phyloP scores from a whole-genome alignment of 768 basidiomycete species.

The Pleurotus eryngii region DNA sequence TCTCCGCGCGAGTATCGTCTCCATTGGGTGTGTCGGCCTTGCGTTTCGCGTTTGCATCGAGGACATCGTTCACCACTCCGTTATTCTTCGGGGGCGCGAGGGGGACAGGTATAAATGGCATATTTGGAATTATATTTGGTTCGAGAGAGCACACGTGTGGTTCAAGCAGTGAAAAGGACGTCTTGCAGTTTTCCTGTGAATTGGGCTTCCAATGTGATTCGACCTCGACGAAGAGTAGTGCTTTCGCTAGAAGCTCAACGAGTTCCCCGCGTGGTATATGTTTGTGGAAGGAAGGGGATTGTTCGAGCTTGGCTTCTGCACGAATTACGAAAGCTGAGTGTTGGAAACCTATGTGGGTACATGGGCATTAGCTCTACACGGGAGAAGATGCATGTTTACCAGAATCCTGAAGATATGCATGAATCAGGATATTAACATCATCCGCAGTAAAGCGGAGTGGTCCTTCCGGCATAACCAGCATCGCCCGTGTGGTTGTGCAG shows the following conservation, averaged over 20 bases:
- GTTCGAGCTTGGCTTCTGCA: slow-evolving; percentile 69
- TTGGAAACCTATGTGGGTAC: slow-evolving; percentile 53
- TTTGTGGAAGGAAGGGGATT: slow-evolving; percentile 63
- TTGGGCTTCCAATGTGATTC: slow-evolving; percentile 79
- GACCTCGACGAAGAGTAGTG: slow-evolving; percentile 77
- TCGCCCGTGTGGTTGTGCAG: neutral
- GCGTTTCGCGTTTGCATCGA: slow-evolving; percentile 35
- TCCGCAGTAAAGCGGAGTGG: slow-evolving; percentile 71
- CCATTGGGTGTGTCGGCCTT: slow-evolving; percentile 46
- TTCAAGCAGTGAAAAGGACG: slow-evolving; percentile 71
- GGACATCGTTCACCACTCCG: neutral
- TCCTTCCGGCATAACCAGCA: slow-evolving; percentile 31
- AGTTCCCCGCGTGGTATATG: slow-evolving; percentile 82
- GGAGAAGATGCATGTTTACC: slow-evolving; percentile 38
- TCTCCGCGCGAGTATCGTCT: slow-evolving; percentile 54
- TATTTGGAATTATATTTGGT: slow-evolving; percentile 17
- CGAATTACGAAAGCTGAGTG: slow-evolving; percentile 82
- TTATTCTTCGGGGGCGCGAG: slow-evolving; percentile 10
- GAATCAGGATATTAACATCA: slow-evolving; percentile 82
- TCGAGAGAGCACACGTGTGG: slow-evolving; percentile 67
- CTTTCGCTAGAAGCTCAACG: slow-evolving; percentile 75
- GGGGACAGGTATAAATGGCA: slow-evolving; percentile 13
- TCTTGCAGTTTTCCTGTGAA: slow-evolving; percentile 63
- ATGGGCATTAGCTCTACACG: slow-evolving; percentile 9
- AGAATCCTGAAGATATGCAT: slow-evolving; percentile 81